Percentiles rank a stretch among this genome's conserved stretches.
Conservation (phyloP, 208 protist species). For the Leishmania gerbilli region DNA sequence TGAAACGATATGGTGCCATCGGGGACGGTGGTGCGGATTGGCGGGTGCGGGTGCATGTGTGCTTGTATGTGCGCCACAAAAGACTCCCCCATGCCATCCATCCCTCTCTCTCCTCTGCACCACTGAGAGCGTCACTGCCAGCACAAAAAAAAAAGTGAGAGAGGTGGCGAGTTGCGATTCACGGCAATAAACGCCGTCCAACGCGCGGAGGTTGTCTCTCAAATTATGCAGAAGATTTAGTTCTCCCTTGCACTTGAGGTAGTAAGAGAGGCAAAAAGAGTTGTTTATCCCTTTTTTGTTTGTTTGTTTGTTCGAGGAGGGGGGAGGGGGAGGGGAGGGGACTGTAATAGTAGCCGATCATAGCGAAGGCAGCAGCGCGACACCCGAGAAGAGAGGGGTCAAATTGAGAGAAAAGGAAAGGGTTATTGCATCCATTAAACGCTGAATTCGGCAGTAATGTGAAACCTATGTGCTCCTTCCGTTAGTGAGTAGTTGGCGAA, state of each 20-base stretch:
- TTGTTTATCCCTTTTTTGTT: neutral
- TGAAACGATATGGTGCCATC: neutral
- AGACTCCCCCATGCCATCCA: neutral
- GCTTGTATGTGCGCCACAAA: neutral
- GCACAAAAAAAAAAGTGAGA: neutral
- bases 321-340: no score
- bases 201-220: neutral
- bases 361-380: neutral
- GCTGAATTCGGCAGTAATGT: neutral
- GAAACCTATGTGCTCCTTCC: neutral
- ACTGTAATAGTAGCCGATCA: neutral
- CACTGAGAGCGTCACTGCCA: neutral
- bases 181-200: neutral
- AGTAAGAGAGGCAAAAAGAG: neutral
- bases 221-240: neutral
- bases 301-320: no score
- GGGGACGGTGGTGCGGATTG: neutral
- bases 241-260: neutral
- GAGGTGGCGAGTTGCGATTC: neutral
- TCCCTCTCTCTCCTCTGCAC: neutral
- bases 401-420: neutral
- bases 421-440: neutral
- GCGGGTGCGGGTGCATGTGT: neutral
- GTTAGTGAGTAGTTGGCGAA: neutral
- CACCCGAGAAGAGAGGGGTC: neutral